phyloP scores from a whole-genome alignment of 2,329 filamentous ascomycete species.

The Colletotrichum tropicicola region DNA sequence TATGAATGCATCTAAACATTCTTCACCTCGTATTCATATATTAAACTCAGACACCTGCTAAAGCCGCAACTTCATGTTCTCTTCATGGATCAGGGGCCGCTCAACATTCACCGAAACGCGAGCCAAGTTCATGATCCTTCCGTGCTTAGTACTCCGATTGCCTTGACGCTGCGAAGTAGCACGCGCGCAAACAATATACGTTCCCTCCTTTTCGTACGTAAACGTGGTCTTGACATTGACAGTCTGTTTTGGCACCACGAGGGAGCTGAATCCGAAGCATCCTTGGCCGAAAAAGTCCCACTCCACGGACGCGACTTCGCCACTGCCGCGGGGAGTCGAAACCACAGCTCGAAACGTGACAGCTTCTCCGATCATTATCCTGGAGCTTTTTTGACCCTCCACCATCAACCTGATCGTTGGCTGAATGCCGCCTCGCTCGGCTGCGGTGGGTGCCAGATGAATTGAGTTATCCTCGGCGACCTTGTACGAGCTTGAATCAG shows the following conservation, averaged over 20 bases:
- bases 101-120: neutral
- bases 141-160: neutral
- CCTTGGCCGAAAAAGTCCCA: conserved; percentile 27
- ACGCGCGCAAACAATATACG: neutral
- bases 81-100: no score
- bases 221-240: neutral
- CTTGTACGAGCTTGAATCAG: conserved; percentile 13
- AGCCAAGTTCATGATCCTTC: neutral
- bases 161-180: neutral
- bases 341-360: conserved; percentile 13
- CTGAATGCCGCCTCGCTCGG: conserved; percentile 32
- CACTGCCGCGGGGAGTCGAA: conserved; percentile 14
- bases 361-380: neutral
- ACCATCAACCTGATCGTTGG: conserved; percentile 25
- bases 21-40: no score
- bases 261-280: neutral
- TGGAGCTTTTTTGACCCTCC: neutral
- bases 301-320: conserved; percentile 29
- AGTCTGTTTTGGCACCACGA: neutral
- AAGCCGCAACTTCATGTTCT: no score
- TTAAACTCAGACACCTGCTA: no score
- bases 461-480: conserved; percentile 27
- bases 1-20: no score
- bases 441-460: neutral
- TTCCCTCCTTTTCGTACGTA: neutral